These are phyloP conservation scores for Aphanomyces euteiches DNA, from an alignment of 352 stramenopile genomes.

Conservation along the genomic window DNA sequence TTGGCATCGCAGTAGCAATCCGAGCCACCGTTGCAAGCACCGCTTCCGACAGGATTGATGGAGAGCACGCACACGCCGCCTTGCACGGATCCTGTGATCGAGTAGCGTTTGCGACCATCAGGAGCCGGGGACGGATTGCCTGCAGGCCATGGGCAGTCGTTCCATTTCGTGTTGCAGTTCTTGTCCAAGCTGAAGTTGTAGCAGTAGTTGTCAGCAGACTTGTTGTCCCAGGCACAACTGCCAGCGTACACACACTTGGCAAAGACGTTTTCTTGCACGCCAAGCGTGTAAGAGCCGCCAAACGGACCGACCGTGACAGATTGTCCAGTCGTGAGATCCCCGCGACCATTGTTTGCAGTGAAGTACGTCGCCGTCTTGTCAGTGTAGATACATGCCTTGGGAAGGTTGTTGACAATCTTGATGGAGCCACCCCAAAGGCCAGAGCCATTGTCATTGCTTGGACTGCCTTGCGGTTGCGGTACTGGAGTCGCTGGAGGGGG, in stretches of 20 bases:
- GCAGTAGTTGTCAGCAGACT: conserved; percentile 15
- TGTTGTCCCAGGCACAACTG: conserved; percentile 3
- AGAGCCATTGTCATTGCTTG: conserved; percentile 1
- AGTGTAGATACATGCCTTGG: conserved; percentile 5
- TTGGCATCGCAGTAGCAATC: conserved; percentile 4
- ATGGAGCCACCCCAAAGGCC: conserved; percentile 5
- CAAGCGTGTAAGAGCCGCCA: background rate
- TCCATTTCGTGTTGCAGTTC: background rate
- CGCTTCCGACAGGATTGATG: background rate
- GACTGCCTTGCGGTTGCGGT: background rate
- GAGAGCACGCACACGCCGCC: conserved; percentile 1
- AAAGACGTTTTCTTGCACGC: conserved; percentile 11
- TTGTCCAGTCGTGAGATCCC: background rate
- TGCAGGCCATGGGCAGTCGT: conserved; percentile 2
- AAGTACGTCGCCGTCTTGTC: conserved; percentile 6
- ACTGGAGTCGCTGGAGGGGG: background rate
- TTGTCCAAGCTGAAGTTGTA: conserved; percentile 15
- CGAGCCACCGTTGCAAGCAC: background rate
- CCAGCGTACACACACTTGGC: conserved; percentile 9
- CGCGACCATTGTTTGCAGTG: conserved; percentile 4
- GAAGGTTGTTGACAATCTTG: background rate
- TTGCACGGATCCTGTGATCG: background rate
- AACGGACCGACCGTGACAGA: background rate
- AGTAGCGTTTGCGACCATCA: conserved; percentile 8
- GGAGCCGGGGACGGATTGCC: conserved; percentile 1